phyloP scores from a whole-genome alignment of 1,284 basidiomycete species.

The Ustilago crameri region DNA sequence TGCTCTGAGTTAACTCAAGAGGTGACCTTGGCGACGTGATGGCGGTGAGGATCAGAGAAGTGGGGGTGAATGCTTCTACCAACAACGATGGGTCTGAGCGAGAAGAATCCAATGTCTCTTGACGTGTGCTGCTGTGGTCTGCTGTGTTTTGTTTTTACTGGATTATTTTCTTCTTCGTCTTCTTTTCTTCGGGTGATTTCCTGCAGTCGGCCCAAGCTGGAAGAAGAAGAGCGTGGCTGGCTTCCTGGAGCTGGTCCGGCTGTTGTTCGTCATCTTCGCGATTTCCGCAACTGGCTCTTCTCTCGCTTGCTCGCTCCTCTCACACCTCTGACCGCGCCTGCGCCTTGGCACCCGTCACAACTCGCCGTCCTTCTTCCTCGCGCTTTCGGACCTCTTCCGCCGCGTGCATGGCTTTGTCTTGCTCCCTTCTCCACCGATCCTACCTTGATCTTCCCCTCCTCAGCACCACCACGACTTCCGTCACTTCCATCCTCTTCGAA shows the following conservation, averaged over 20 bases:
- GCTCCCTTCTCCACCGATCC: not conserved
- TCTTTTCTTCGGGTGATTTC: not conserved
- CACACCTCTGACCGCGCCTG: not conserved
- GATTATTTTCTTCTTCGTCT: slow-evolving; percentile 2
- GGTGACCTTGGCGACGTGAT: too few relatives aligned
- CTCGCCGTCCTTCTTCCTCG: not conserved
- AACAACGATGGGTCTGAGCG: too few relatives aligned
- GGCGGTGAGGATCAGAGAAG: too few relatives aligned
- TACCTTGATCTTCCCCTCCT: not conserved
- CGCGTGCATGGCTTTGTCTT: not conserved
- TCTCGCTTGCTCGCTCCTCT: not conserved
- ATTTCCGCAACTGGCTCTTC: not conserved
- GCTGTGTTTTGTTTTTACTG: not conserved
- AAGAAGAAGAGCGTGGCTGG: not conserved
- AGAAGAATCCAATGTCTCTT: too few relatives aligned
- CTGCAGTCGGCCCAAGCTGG: too few relatives aligned
- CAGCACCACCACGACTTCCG: not conserved
- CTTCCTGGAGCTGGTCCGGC: slow-evolving; percentile 1
- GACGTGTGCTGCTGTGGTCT: not conserved
- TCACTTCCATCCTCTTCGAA: slow-evolving; percentile 6
- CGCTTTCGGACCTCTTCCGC: not conserved
- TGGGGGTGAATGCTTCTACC: too few relatives aligned
- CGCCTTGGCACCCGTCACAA: not conserved
- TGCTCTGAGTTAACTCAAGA: too few relatives aligned
- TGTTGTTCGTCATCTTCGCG: slow-evolving; percentile 6